These are phyloP conservation scores for Plasmodium fragile DNA, from an alignment of 169 alveolate genomes.

Conservation along the genomic window DNA sequence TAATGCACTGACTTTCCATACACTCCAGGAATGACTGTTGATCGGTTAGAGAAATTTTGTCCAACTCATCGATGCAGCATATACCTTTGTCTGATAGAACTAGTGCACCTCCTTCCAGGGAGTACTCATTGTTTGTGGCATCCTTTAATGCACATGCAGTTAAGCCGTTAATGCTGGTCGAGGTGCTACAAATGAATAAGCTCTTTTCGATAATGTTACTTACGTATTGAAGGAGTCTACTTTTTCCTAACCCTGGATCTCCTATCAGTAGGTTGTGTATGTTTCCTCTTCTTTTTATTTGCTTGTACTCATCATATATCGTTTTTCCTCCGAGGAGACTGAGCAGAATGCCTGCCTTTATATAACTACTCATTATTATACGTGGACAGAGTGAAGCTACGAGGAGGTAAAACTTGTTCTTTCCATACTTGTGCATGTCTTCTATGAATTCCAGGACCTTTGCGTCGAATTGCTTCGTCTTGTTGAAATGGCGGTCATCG, in stretches of 20 bases:
- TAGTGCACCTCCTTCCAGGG: constrained; percentile 95
- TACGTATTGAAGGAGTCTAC: constrained; percentile 77
- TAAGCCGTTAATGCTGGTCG: constrained; percentile 91
- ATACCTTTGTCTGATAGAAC: constrained; percentile 94
- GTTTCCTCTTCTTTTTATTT: constrained; percentile 78
- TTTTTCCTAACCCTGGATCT: constrained; percentile 84
- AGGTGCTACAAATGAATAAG: constrained; percentile 85
- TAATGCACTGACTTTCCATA: constrained; percentile 94
- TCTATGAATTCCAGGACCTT: constrained; percentile 63
- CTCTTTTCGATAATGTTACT: constrained; percentile 77
- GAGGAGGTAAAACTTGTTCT: constrained; percentile 79
- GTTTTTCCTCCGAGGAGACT: constrained; percentile 82
- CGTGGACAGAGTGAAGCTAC: constrained; percentile 82
- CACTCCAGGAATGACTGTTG: constrained; percentile 93
- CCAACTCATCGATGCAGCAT: constrained; percentile 95
- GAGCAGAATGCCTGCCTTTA: constrained; percentile 80
- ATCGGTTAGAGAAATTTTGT: constrained; percentile 85
- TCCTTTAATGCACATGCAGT: constrained; percentile 90
- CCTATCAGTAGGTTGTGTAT: constrained; percentile 80
- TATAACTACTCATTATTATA: constrained; percentile 41
- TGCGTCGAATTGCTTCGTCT: constrained; percentile 9
- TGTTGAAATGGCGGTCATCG: background rate
- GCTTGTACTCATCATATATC: constrained; percentile 70
- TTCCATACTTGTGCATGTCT: constrained; percentile 78
- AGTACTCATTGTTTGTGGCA: constrained; percentile 88